phyloP scores from a whole-genome alignment of 768 basidiomycete species.

The Lepiota venenata region DNA sequence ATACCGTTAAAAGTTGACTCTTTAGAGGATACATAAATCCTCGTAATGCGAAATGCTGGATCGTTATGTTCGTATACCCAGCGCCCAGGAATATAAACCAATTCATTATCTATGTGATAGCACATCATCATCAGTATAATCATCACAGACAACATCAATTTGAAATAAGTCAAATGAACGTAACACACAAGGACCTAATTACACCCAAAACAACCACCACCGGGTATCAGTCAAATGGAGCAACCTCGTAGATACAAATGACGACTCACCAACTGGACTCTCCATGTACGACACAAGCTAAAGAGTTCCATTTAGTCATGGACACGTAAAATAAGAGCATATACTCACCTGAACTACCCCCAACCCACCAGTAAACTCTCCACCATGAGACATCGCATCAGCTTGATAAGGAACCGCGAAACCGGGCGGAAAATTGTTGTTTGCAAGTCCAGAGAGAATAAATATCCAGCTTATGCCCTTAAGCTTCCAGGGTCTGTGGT shows the following conservation, averaged over 20 bases:
- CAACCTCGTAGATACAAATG: neutral
- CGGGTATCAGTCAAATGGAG: neutral
- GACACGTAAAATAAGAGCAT: neutral
- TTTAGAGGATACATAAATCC: conserved; percentile 31
- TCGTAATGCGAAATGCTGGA: conserved; percentile 26
- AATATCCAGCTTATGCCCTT: conserved; percentile 27
- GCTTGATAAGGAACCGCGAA: conserved; percentile 24
- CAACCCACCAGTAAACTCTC: conserved; percentile 26
- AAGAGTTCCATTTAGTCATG: neutral
- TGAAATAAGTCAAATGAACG: neutral
- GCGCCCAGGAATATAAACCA: conserved; percentile 29
- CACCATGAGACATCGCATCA: conserved; percentile 23
- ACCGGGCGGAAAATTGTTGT: conserved; percentile 26
- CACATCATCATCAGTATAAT: neutral
- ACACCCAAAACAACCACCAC: too few species aligned
- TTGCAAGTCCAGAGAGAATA: conserved; percentile 17
- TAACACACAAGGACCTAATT: conserved; percentile 1
- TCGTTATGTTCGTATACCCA: conserved; percentile 27
- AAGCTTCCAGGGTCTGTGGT: conserved; percentile 28
- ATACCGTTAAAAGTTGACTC: conserved; percentile 27
- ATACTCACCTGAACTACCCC: conserved; percentile 22
- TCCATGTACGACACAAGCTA: conserved; percentile 28
- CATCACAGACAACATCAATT: neutral
- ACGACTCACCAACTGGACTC: conserved; percentile 27
- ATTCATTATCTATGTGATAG: conserved; percentile 25